Base-by-base conservation (phyloP, 2,329 filamentous ascomycete species). In the Dothistroma pini region DNA sequence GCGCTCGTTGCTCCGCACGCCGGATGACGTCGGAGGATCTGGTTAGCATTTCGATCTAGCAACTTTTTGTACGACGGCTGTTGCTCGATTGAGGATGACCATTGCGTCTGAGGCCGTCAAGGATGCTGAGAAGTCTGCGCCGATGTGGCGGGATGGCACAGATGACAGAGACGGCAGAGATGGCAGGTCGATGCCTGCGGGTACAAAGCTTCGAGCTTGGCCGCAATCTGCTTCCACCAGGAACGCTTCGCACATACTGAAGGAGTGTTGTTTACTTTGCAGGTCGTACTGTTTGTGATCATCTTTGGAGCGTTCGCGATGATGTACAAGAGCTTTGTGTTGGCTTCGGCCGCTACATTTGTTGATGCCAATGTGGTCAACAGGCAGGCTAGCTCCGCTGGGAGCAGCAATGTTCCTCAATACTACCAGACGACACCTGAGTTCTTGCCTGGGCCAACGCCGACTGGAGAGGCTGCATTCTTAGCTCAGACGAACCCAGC, bases 401-500 rank as follows among this genome's bases (percentile, higher is more conserved):
- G 41, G 10, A 54, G 62, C 29, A 66, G 62, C 52, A 60, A 79
- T 47, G 80, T 86, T 52, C 85, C 86, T 25, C 83, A 87, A 71
- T 85, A 88, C 71, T 87, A 86, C 68, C 83, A 86, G 71, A 88
- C 85, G 0, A 79, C 77, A 25, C 84, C 85, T 3, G 79, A 87
- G 72, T 72, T 86, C 50, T 86, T 70, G 48, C 64, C 73, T 54
- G 73, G 88, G 1, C 87, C 87, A 41, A 90, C 86, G 4, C 80
- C 86, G n/a, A 92, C 89, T 1, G 89, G 89, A 14, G 78, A 76
- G 59, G 80, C 88, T 29, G 85, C 89, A 1, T 91, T 90, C 72
- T 77, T 92, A 60, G 89, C 88, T 1, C 84, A 90, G 75, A 90
- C 85, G 7, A 86, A 88, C 65, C 82, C 83, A 1, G 86, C 89